Base-by-base conservation (phyloP, 768 basidiomycete genomes). In the Boletus patriciae region DNA sequence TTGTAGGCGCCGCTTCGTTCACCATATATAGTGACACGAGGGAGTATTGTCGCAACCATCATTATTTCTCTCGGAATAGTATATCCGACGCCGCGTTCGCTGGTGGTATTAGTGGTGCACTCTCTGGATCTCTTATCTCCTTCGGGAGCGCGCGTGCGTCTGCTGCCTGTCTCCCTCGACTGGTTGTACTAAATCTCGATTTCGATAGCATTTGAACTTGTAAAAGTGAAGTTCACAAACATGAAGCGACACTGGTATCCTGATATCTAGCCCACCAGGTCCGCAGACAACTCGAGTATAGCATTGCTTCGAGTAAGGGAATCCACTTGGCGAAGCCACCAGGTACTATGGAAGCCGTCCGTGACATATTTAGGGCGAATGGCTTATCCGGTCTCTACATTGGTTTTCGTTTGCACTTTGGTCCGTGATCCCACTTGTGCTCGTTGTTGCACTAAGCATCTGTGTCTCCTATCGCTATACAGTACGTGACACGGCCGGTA, bases 401-500 rank as follows among this genome's bases (percentile, higher is more conserved):
- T 16, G 94, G 94, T 9, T 93, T 94, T 71, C 80, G 82, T 55
- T 76, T 95, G n/a, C 94, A 96, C 75, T 90, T 92, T 66, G 66
- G 91, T 90, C 53, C 62, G 86, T 71, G 45, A 19, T 40, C n/a
- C 53, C 31, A 42, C 15, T 53, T 6, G 36, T 50, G 16, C 18
- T 31, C 23, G 12, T 45, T 25, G 42, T 50, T 45, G 34, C 25
- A 27, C 37, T 66, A 25, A 57, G n/a, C 6, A 38, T 40, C 23
- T 4, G 59, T 19, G 6, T 31, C 46, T 59, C 57, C 50, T 55
- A 47, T 52, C 33, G 18, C 52, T 11, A 49, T 59, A 36, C 65
- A 93, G 90, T 93, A 50, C 87, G 94, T 55, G 94, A 98, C 71
- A 95, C 92, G 27, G 72, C 83, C 45, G 94, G 94, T 46, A 96